phyloP scores from a whole-genome alignment of 208 protist species.

The Crithidia brevicula region DNA sequence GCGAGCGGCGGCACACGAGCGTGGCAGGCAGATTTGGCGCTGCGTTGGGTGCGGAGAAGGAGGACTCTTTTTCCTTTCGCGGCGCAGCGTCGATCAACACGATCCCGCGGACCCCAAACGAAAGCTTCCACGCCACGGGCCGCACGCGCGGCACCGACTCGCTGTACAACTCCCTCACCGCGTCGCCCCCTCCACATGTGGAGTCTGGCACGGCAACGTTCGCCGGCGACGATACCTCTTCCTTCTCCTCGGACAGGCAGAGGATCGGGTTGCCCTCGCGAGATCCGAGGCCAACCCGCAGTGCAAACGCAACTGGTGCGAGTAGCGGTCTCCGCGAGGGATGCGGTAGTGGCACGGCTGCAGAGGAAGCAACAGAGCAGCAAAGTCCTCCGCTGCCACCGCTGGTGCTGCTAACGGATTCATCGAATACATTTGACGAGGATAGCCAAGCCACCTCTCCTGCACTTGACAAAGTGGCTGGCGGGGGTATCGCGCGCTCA shows the following conservation, averaged over 20 bases:
- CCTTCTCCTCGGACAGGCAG: conserved; percentile 4
- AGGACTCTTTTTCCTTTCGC: not conserved
- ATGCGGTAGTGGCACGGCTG: not conserved
- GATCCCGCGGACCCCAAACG: conserved; percentile 4
- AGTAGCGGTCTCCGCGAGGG: too few species aligned
- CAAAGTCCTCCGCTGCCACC: conserved; percentile 16
- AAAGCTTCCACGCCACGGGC: not conserved
- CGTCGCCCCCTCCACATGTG: not conserved
- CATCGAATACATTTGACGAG: not conserved
- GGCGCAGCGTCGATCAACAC: conserved; percentile 9
- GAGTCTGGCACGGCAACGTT: conserved; percentile 6
- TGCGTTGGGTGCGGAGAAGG: not conserved
- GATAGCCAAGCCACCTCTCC: not conserved
- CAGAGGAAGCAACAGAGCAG: not conserved
- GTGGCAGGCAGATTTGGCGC: not conserved
- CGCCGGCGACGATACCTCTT: not conserved
- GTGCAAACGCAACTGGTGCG: too few species aligned
- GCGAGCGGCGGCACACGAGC: not conserved
- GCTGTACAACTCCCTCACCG: not conserved
- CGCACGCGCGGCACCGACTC: not conserved
- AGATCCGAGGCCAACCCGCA: not conserved
- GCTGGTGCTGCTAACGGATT: conserved; percentile 25
- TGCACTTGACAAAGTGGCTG: not conserved
- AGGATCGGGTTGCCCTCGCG: too few species aligned
- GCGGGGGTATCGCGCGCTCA: not conserved